Base-by-base conservation (phyloP, 2,329 filamentous ascomycete genomes). In the Aspergillus neoniger region DNA sequence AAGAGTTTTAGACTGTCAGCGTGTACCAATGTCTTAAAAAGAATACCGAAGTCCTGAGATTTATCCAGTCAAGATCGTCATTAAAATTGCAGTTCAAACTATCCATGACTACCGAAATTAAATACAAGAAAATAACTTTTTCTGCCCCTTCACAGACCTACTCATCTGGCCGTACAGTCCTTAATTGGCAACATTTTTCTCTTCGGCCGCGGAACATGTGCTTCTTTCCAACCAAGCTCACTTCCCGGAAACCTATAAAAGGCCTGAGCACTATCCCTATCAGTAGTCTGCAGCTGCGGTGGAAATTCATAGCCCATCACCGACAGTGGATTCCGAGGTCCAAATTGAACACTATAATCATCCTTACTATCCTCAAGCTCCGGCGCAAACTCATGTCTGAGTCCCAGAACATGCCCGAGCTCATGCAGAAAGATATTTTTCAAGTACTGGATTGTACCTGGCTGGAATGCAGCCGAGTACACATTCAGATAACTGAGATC, bases 371-470 rank as follows among this genome's bases (percentile, higher is more conserved):
- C 55, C 55, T 57, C 55, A 9, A 25, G 55, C n/a, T 55, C 55
- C 12, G 59, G 59, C 3, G 55, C 59, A 44, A 61, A 61, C 19
- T 61, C 59, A n/a, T 61, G 59, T 10, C 59, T 48, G 14, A 61
- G 41, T 4, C 59, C 59, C 17, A 61, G 32, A 3, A 61, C 59
- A 14, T 61, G 59, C 15, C 59, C 59, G 9, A 61, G 50, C 55
- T 61, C 55, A 28, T 61, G 59, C 41, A 61, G n/a, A 12, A 61
- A 61, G 41, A 61, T 61, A 21, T 61, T 58, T 14, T 50, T 61
- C 50, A 61, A 21, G 17, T 58, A 61, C 39, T 54, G 30, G 4
- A 61, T 32, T 5, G 41, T 55, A 8, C 59, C 59, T 7, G 55
- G 59, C 12, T 49, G 9, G 43, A 61, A 61, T 36, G 59, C 49